Conservation (phyloP, 1,284 basidiomycete genomes). For the Fomitiporia mediterranea region DNA sequence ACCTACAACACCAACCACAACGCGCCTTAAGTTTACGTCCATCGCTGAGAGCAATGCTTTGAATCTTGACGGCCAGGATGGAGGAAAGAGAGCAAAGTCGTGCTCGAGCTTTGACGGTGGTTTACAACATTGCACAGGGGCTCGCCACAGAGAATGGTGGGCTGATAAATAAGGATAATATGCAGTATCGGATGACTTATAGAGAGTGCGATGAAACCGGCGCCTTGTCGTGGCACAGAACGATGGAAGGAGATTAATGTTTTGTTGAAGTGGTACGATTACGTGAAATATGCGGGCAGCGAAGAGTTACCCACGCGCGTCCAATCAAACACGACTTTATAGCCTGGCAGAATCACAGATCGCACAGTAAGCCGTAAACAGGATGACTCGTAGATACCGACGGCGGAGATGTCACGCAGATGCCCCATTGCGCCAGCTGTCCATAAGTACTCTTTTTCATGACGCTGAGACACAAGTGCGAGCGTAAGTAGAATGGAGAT, state of each 20-base stretch:
- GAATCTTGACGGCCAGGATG: neutral
- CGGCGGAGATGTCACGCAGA: too few relatives aligned
- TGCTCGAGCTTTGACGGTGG: too few relatives aligned
- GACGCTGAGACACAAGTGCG: too few relatives aligned
- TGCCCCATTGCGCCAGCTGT: too few relatives aligned
- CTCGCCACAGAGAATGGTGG: conserved; percentile 6
- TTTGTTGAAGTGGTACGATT: conserved; percentile 4
- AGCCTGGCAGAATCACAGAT: neutral
- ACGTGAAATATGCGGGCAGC: too few relatives aligned
- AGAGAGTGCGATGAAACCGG: neutral
- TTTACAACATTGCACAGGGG: conserved; percentile 4
- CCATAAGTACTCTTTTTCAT: too few relatives aligned
- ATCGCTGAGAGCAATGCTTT: conserved; percentile 3
- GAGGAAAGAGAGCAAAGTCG: neutral
- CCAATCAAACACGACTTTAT: neutral
- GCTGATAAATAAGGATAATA: neutral
- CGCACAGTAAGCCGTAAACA: too few relatives aligned
- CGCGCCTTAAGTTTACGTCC: conserved; percentile 10
- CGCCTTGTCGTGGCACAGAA: neutral
- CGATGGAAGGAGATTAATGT: neutral
- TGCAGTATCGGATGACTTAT: conserved; percentile 10
- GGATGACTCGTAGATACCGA: too few relatives aligned
- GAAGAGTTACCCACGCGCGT: too few relatives aligned
- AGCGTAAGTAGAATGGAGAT: too few relatives aligned
- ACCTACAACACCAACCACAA: conserved; percentile 14